phyloP scores from a whole-genome alignment of 23 red algal species.

The Pyropia haitanensis region DNA sequence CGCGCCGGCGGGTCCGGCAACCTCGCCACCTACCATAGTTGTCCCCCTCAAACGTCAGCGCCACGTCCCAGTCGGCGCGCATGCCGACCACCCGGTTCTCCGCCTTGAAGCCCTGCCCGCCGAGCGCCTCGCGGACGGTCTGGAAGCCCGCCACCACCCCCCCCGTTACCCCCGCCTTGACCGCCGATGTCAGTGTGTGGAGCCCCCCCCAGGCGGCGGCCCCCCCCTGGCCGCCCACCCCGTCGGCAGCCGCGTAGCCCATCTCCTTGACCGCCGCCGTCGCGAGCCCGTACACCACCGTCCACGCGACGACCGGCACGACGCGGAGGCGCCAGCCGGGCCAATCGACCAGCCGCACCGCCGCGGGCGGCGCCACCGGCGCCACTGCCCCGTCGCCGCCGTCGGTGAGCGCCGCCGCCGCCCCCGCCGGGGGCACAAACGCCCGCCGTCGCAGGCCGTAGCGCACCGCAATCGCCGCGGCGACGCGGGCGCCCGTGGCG shows the following conservation, averaged over 20 bases:
- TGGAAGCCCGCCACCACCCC: constrained; percentile 57
- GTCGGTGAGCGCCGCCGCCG: constrained; percentile 12
- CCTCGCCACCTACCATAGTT: constrained; percentile 77
- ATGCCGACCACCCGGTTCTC: constrained; percentile 80
- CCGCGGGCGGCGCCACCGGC: too few species aligned
- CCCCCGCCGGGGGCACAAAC: constrained; percentile 34
- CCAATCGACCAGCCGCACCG: too few species aligned
- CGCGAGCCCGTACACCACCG: too few species aligned
- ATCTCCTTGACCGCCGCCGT: too few species aligned
- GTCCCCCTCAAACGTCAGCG: constrained; percentile 86
- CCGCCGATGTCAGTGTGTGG: constrained; percentile 80
- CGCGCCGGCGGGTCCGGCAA: constrained; percentile 18
- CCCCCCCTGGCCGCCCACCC: too few species aligned
- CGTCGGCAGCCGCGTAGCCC: too few species aligned
- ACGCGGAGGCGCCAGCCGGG: too few species aligned
- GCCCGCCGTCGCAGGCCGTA: constrained; percentile 50
- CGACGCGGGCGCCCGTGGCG: constrained; percentile 68
- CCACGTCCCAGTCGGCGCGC: constrained; percentile 47
- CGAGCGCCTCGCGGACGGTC: constrained; percentile 79
- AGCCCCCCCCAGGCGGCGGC: constrained; percentile 3
- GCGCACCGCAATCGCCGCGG: constrained; percentile 74
- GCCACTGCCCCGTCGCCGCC: too few species aligned
- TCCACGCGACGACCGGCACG: too few species aligned
- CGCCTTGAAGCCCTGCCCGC: constrained; percentile 77
- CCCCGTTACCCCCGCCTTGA: constrained; percentile 84